Evolutionary conservation across 495 filamentous ascomycete species (phyloP), one percentile per base, ranked within the genome.

Genomic region (Daldinia decipiens): DNA sequence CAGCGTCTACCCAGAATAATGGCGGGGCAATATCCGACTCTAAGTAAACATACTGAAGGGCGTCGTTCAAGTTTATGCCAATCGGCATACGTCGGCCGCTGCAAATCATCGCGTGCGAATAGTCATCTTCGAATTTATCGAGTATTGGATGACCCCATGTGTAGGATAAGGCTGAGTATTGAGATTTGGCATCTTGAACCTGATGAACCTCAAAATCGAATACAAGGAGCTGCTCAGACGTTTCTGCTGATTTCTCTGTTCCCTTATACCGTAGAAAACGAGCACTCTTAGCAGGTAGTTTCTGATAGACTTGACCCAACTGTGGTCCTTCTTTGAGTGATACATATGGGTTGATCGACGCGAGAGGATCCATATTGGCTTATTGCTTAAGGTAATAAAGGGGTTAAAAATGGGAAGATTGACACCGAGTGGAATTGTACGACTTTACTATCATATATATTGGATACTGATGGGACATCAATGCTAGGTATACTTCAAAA

Each of bases 91-190:
- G 62, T 17, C 47, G 56, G n/a, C 68, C 68, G 34, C 47, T 34
- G 40, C 50, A 74, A 47, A 56, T 38, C 7, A 67, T 31, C 1
- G 31, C 55, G 45, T 58, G 50, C 34, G 62, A 59, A 51, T 45
- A 34, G 11, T 63, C 59, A 38, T 59, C 55, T 63, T 70, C 56
- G 51, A 65, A 70, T 11, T 59, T 6, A 24, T 68, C 61, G 32
- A 62, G 21, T 0, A 59, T 19, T 6, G 68, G 54, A 27, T 65
- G 58, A 5, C 74, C 74, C 71, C 74, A 74, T 0, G 67, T 62
- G 40, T 76, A 76, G 4, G 74, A 74, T 26, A 76, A 43, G 24
- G 67, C 74, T 52, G 72, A 69, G 39, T 76, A 74, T 21, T 63
- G 43, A 27, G 47, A 51, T 6, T 68, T 68, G 11, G 53, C 39